Evolutionary conservation across 2,329 filamentous ascomycete species (phyloP).

Genomic region (Aspergillus floridensis): DNA sequence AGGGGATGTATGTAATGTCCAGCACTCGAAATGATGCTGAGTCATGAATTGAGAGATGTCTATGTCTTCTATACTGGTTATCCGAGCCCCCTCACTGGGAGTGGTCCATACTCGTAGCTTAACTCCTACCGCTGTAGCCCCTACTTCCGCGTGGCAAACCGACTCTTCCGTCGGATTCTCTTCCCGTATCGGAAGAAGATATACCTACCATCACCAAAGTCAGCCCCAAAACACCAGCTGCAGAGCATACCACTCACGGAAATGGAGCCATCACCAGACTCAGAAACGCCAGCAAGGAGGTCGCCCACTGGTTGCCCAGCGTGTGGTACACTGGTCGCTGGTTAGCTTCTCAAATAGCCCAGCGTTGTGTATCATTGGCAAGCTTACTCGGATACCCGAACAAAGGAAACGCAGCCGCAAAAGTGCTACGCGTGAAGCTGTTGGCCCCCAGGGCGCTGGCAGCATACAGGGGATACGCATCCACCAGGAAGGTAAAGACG

Average conservation of each 20-base stretch:
- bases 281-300: constrained; percentile 35
- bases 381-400: constrained; percentile 52
- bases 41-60: no score
- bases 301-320: constrained; percentile 40
- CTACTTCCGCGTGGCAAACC: constrained; percentile 10
- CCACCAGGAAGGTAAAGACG: constrained; percentile 61
- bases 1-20: no score
- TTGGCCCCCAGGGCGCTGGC: constrained; percentile 71
- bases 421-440: constrained; percentile 68
- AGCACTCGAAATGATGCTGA: no score
- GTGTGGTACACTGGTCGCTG: constrained; percentile 31
- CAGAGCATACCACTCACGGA: constrained; percentile 27
- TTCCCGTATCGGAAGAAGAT: constrained; percentile 35
- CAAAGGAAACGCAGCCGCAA: constrained; percentile 71
- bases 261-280: constrained; percentile 37
- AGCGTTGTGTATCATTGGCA: background rate
- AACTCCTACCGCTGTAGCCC: no score
- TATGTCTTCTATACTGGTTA: background rate
- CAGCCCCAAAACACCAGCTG: background rate
- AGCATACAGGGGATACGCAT: constrained; percentile 45
- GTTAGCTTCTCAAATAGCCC: background rate
- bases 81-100: no score
- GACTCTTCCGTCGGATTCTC: constrained; percentile 28
- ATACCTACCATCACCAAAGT: background rate
- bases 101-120: background rate